Evolutionary conservation across 495 filamentous ascomycete species (phyloP).

Genomic region (Podospora comata): DNA sequence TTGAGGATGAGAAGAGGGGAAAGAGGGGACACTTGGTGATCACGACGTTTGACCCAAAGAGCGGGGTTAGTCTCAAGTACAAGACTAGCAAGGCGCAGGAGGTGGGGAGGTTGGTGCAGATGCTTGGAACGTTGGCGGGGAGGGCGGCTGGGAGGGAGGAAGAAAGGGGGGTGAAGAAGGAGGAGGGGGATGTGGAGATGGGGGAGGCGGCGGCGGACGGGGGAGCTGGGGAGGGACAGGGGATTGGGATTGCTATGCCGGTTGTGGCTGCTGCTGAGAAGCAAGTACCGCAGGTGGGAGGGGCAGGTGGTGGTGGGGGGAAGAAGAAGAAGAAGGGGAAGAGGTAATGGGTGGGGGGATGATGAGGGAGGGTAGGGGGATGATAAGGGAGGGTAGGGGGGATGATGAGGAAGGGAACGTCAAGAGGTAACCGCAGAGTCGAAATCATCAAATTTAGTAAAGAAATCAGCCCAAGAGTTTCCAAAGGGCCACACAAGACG

Average conservation of each 20-base stretch:
- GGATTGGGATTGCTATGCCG: conserved; percentile 22
- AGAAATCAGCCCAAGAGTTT: too few relatives aligned
- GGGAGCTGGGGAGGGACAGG: not conserved
- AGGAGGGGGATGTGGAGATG: conserved; percentile 49
- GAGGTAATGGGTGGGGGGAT: conserved; percentile 35
- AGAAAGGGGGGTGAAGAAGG: not conserved
- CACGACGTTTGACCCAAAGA: conserved; percentile 84
- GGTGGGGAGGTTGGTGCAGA: conserved; percentile 74
- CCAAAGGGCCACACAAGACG: too few relatives aligned
- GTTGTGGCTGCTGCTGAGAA: conserved; percentile 6
- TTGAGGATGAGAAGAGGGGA: conserved; percentile 14
- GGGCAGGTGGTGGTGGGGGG: conserved; percentile 41
- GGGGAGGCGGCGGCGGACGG: conserved; percentile 36
- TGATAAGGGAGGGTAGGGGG: not conserved
- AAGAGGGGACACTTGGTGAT: conserved; percentile 66
- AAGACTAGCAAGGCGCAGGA: conserved; percentile 86
- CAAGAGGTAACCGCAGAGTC: too few relatives aligned
- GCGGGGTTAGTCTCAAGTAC: conserved; percentile 84
- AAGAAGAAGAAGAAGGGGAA: conserved; percentile 58
- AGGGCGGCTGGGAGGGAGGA: conserved; percentile 57
- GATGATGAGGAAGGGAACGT: too few relatives aligned
- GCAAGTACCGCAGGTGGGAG: conserved; percentile 5
- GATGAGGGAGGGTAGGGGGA: not conserved
- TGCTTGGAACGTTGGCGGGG: conserved; percentile 64
- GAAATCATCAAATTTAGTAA: too few relatives aligned